Conservation (phyloP, 2,329 filamentous ascomycete genomes). For the Raffaelea deltoideospora region DNA sequence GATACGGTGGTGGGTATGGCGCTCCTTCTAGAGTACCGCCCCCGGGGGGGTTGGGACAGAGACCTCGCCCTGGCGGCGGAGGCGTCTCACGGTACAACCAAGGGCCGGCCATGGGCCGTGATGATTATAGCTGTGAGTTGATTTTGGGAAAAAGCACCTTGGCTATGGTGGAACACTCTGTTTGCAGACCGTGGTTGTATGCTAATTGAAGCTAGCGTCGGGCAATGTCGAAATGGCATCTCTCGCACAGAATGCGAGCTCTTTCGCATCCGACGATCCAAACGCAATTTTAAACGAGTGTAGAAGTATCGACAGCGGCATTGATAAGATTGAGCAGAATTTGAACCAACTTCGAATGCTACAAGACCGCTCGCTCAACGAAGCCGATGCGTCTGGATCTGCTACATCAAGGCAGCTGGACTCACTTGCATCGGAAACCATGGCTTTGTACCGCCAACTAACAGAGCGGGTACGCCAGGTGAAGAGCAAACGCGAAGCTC, state of each 20-base stretch:
- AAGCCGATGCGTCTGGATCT: slow-evolving; percentile 55
- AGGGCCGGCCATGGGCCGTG: slow-evolving; percentile 16
- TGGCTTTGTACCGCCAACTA: slow-evolving; percentile 66
- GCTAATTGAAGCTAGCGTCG: slow-evolving; percentile 15
- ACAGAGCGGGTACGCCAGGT: slow-evolving; percentile 66
- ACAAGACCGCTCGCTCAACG: slow-evolving; percentile 57
- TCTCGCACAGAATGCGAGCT: slow-evolving; percentile 35
- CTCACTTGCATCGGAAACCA: slow-evolving; percentile 59
- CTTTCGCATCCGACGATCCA: slow-evolving; percentile 37
- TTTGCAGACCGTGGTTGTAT: neutral
- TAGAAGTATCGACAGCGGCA: slow-evolving; percentile 60
- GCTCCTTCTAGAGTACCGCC: slow-evolving; percentile 14
- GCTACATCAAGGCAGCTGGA: slow-evolving; percentile 57
- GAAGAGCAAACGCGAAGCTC: slow-evolving; percentile 61
- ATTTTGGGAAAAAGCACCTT: neutral
- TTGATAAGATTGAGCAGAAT: slow-evolving; percentile 58
- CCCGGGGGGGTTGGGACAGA: slow-evolving; percentile 15
- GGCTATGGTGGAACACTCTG: neutral
- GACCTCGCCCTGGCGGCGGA: slow-evolving; percentile 15
- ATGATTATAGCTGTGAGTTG: slow-evolving; percentile 21
- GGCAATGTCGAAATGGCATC: slow-evolving; percentile 58
- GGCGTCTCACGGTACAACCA: slow-evolving; percentile 12
- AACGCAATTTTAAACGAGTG: slow-evolving; percentile 77
- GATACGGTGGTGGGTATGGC: slow-evolving; percentile 24
- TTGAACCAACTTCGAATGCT: slow-evolving; percentile 57